These are phyloP conservation scores for Camellia lanceoleosa DNA, from an alignment of 148 eudicot genomes.

Conservation along the genomic window DNA sequence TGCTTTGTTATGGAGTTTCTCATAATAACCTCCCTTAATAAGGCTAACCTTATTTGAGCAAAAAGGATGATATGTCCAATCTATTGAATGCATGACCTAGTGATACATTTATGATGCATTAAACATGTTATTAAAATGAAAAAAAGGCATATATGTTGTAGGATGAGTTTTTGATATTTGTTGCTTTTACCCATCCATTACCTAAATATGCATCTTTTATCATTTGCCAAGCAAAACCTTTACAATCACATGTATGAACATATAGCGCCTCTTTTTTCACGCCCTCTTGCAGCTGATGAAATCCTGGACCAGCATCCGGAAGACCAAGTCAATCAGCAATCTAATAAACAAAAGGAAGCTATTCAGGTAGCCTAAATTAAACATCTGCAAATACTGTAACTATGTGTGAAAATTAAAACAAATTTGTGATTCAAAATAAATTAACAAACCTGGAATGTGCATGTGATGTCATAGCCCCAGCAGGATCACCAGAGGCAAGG, in stretches of 20 bases:
- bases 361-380: constrained; percentile 33
- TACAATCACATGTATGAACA: no score
- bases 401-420: background rate
- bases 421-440: background rate
- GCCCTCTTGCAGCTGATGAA: constrained; percentile 39
- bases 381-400: background rate
- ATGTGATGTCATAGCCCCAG: constrained; percentile 26
- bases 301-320: constrained; percentile 38
- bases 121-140: no score
- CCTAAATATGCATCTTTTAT: no score
- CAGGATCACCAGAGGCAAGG: constrained; percentile 31
- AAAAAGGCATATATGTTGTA: no score
- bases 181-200: no score
- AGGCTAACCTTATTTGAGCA: background rate
- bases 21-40: background rate
- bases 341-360: constrained; percentile 34
- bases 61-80: background rate
- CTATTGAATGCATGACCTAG: background rate
- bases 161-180: no score
- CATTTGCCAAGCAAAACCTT: no score
- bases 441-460: constrained; percentile 1
- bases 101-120: no score
- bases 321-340: constrained; percentile 39
- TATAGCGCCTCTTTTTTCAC: background rate
- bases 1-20: background rate